Conservation (phyloP, 148 eudicot genomes). For the Beta vulgaris region DNA sequence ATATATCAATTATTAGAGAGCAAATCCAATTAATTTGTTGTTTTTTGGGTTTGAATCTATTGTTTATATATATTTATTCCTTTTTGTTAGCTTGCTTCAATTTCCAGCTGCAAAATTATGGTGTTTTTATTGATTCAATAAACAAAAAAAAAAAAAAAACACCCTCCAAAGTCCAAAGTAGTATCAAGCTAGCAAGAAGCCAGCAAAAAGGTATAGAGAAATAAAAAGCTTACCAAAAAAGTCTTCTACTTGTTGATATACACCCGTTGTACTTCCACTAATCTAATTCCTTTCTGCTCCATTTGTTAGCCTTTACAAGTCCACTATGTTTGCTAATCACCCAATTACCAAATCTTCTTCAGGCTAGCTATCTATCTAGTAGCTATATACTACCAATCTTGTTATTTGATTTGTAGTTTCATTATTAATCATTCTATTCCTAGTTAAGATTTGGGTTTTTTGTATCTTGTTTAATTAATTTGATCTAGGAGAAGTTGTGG, state of each 20-base stretch:
- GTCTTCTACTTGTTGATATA: background rate
- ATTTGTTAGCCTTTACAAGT: conserved; percentile 10
- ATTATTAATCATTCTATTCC: too few relatives aligned
- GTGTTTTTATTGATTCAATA: conserved; percentile 7
- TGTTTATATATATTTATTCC: background rate
- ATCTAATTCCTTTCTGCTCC: conserved; percentile 12
- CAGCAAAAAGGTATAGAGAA: conserved; percentile 6
- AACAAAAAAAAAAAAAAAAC: background rate
- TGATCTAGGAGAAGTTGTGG: background rate
- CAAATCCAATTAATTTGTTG: background rate
- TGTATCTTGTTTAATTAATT: background rate
- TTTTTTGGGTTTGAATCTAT: background rate
- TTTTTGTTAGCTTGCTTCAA: background rate
- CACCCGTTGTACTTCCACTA: conserved; percentile 26
- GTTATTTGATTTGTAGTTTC: too few relatives aligned
- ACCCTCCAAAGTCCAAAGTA: background rate
- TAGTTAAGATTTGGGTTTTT: too few relatives aligned
- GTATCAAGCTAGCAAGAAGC: background rate
- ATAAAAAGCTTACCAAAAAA: background rate
- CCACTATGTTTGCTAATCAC: conserved; percentile 6
- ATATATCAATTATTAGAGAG: too few relatives aligned
- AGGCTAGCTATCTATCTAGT: too few relatives aligned
- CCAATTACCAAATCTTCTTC: background rate
- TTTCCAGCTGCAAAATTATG: background rate
- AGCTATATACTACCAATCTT: too few relatives aligned